Conservation (phyloP, 257 asterid species). For the Knoxia roxburghii region DNA sequence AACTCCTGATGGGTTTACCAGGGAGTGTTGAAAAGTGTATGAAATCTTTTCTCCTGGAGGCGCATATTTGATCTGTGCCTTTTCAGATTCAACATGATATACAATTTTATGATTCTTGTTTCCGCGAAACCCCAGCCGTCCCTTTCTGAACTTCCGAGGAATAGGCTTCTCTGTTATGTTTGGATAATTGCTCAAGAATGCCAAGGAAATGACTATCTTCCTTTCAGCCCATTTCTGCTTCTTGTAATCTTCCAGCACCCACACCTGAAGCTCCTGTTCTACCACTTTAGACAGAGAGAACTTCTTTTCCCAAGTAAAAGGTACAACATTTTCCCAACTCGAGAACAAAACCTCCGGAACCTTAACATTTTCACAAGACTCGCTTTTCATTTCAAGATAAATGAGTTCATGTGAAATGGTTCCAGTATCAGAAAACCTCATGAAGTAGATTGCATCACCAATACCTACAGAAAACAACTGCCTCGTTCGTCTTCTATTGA, state of each 20-base stretch:
- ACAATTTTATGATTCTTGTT: neutral
- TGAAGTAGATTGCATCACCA: slow-evolving; percentile 7
- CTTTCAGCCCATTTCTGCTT: slow-evolving; percentile 19
- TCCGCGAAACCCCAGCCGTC: neutral
- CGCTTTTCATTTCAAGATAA: slow-evolving; percentile 28
- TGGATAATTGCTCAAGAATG: slow-evolving; percentile 11
- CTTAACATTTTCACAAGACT: slow-evolving; percentile 6
- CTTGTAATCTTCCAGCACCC: slow-evolving; percentile 28
- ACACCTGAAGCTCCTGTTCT: slow-evolving; percentile 12
- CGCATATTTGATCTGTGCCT: neutral
- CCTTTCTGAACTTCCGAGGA: neutral
- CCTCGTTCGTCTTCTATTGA: neutral
- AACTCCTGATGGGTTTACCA: neutral
- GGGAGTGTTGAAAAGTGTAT: neutral
- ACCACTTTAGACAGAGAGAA: slow-evolving; percentile 14
- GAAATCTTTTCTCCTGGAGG: neutral
- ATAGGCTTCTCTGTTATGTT: neutral
- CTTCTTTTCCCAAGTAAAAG: slow-evolving; percentile 27
- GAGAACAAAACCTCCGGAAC: neutral
- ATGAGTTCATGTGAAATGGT: slow-evolving; percentile 4
- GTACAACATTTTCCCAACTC: neutral
- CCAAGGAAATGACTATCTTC: slow-evolving; percentile 19
- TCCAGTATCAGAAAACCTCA: neutral
- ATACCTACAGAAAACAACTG: neutral
- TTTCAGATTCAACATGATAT: neutral